Percentiles rank a stretch among this genome's conserved stretches.
phyloP scores from a whole-genome alignment of 2,329 filamentous ascomycete species.

The Chaetomiaceae sp. region DNA sequence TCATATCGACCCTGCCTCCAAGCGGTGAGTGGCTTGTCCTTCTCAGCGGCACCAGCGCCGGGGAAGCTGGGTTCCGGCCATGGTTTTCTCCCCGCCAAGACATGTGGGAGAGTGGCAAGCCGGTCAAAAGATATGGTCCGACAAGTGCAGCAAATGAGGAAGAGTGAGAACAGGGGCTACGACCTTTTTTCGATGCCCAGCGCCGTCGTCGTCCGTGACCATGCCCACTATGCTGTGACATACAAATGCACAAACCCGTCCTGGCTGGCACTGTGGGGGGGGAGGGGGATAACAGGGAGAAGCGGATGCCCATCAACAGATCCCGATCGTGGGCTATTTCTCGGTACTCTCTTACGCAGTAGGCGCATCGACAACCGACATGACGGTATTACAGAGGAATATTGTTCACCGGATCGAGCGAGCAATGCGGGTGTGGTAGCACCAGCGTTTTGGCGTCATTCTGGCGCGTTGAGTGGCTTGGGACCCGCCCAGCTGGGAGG shows the following conservation, averaged over 20 bases:
- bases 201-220: no score
- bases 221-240: background rate
- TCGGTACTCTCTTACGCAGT: no score
- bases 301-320: no score
- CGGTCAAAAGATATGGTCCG: background rate
- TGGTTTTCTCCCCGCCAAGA: slow-evolving; percentile 10
- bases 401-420: slow-evolving; percentile 11
- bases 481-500: background rate
- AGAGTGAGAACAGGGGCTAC: background rate
- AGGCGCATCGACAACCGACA: background rate
- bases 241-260: background rate
- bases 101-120: background rate
- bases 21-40: slow-evolving; percentile 13
- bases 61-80: background rate
- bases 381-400: background rate
- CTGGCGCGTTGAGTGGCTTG: background rate
- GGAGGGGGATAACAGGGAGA: no score
- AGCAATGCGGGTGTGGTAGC: slow-evolving; percentile 9
- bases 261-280: no score
- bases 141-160: background rate
- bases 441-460: background rate
- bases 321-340: background rate
- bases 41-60: background rate
- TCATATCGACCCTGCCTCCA: background rate
- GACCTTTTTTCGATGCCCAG: background rate